Conservation (phyloP, 2,329 filamentous ascomycete species). For the Sordariomycetes sp. region DNA sequence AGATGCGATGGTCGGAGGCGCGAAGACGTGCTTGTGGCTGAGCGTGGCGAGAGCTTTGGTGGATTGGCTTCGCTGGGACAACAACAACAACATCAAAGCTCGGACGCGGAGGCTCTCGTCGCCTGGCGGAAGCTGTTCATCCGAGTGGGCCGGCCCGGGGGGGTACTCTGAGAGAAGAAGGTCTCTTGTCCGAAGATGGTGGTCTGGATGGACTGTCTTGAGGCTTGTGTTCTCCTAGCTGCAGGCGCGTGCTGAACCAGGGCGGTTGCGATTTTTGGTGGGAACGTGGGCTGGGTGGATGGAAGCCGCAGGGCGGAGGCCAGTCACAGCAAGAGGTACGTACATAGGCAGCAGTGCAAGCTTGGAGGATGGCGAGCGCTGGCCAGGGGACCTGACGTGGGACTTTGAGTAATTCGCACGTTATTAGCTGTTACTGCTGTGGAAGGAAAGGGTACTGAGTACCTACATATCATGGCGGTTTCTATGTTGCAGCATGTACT, state of each 20-base stretch:
- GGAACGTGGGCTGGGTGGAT: background rate
- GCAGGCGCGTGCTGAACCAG: background rate
- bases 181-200: background rate
- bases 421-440: too few species aligned
- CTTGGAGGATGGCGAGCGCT: too few species aligned
- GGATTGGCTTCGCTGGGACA: background rate
- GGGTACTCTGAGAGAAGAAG: background rate
- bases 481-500: too few species aligned
- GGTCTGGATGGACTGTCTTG: background rate
- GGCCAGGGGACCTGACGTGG: too few species aligned
- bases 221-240: background rate
- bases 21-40: constrained; percentile 6
- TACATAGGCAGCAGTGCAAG: background rate
- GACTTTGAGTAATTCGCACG: too few species aligned
- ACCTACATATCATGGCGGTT: too few species aligned
- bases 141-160: background rate
- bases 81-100: background rate
- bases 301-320: background rate
- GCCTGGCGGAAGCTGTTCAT: background rate
- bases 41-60: constrained; percentile 29
- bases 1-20: background rate
- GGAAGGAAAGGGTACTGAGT: too few species aligned
- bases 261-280: background rate
- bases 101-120: background rate
- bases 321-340: background rate